phyloP scores from a whole-genome alignment of 2,329 filamentous ascomycete genomes.

The Diplodia intermedia region DNA sequence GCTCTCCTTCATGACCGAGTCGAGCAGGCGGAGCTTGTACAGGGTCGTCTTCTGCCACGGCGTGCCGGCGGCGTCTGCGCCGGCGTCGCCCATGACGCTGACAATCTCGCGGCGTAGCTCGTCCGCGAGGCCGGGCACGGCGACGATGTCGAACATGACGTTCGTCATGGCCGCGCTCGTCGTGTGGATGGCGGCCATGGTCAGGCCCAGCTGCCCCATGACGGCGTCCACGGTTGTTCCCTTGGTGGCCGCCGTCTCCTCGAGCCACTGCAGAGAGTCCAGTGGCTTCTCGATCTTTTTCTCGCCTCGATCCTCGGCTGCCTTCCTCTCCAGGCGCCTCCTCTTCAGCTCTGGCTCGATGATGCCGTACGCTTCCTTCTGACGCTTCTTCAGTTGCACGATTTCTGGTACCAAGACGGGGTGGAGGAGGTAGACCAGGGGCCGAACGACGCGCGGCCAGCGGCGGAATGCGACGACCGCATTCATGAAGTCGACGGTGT shows the following conservation, averaged over 20 bases:
- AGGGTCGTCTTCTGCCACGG: conserved; percentile 39
- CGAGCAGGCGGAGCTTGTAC: conserved; percentile 42
- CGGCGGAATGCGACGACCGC: conserved; percentile 45
- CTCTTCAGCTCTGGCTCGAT: conserved; percentile 45
- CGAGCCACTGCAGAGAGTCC: conserved; percentile 34
- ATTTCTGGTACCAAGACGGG: conserved; percentile 45
- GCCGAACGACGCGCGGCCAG: conserved; percentile 45
- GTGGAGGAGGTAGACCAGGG: conserved; percentile 45
- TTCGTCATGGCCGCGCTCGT: conserved; percentile 53
- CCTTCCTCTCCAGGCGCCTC: conserved; percentile 36
- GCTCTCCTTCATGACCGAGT: conserved; percentile 45
- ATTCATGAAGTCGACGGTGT: conserved; percentile 47
- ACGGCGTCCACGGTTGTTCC: conserved; percentile 38
- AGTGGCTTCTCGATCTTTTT: conserved; percentile 34
- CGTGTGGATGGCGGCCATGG: conserved; percentile 35
- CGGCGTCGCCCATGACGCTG: conserved; percentile 38
- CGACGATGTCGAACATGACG: conserved; percentile 38
- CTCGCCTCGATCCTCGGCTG: conserved; percentile 34
- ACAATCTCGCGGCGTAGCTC: conserved; percentile 40
- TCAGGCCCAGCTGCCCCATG: conserved; percentile 33
- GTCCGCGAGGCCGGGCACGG: conserved; percentile 39
- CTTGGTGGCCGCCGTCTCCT: conserved; percentile 34
- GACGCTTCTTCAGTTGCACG: conserved; percentile 45
- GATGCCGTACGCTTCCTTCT: conserved; percentile 45
- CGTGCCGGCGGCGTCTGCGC: conserved; percentile 36